A percentile compares a stretch with the other conserved stretches of the same genome.
phyloP scores from a whole-genome alignment of 2,329 filamentous ascomycete genomes.

The Aspergillus sp. region DNA sequence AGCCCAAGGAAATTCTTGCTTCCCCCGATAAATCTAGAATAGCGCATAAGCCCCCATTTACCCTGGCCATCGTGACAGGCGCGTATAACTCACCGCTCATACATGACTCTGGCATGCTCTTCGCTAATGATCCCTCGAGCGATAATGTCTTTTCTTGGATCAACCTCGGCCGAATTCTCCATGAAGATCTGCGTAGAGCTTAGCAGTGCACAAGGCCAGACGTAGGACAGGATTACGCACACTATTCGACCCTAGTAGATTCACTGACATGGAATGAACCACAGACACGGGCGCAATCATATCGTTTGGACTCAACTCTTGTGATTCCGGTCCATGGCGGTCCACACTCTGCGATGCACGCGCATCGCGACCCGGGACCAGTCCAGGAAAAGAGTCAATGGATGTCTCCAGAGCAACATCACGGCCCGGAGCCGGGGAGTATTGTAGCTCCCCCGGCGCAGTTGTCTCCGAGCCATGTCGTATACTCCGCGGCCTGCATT shows the following conservation, averaged over 20 bases:
- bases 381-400: slow-evolving; percentile 21
- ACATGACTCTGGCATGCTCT: slow-evolving; percentile 31
- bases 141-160: slow-evolving; percentile 28
- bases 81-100: slow-evolving; percentile 24
- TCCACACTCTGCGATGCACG: slow-evolving; percentile 23
- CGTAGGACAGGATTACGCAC: slow-evolving; percentile 12
- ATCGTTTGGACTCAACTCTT: slow-evolving; percentile 34
- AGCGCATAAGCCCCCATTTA: not conserved
- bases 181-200: slow-evolving; percentile 26
- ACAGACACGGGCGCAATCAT: slow-evolving; percentile 36
- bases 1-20: slow-evolving; percentile 34
- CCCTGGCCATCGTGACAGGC: no score
- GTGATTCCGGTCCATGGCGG: slow-evolving; percentile 27
- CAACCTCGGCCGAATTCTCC: slow-evolving; percentile 26
- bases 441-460: slow-evolving; percentile 24
- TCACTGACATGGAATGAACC: slow-evolving; percentile 37
- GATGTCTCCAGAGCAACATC: slow-evolving; percentile 19
- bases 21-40: slow-evolving; percentile 27
- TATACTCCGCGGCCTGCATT: not conserved
- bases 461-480: slow-evolving; percentile 19
- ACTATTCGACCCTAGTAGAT: slow-evolving; percentile 27
- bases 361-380: slow-evolving; percentile 10
- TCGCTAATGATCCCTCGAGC: slow-evolving; percentile 31
- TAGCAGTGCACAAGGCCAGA: not conserved
- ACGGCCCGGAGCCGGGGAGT: slow-evolving; percentile 20